Evolutionary conservation across 495 filamentous ascomycete species (phyloP).

Genomic region (Xylaria flabelliformis): DNA sequence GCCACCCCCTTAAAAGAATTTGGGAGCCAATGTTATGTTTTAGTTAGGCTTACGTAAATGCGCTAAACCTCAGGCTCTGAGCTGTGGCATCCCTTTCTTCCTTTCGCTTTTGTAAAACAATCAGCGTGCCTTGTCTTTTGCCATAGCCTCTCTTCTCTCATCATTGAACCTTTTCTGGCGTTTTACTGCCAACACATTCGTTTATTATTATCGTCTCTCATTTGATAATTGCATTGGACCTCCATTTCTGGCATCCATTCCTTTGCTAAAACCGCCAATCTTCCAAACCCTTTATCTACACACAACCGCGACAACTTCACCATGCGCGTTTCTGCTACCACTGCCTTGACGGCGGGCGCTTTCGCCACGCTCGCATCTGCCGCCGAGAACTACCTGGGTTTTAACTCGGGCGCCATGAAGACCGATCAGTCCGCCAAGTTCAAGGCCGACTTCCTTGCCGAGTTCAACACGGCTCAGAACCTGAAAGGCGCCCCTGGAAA

Average conservation of each 20-base stretch:
- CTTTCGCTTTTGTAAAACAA: constrained; percentile 4
- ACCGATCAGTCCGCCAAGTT: constrained; percentile 56
- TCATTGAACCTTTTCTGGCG: constrained; percentile 21
- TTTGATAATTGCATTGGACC: constrained; percentile 7
- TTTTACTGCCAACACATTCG: constrained; percentile 17
- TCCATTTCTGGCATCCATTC: neutral
- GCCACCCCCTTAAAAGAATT: constrained; percentile 22
- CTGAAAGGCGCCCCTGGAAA: constrained; percentile 51
- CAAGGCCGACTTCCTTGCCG: constrained; percentile 51
- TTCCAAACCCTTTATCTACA: neutral
- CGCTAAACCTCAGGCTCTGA: neutral
- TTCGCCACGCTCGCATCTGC: constrained; percentile 43
- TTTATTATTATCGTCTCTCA: constrained; percentile 19
- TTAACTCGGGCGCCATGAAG: constrained; percentile 56
- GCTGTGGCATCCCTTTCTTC: constrained; percentile 1
- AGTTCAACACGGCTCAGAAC: constrained; percentile 54
- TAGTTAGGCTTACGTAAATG: constrained; percentile 6
- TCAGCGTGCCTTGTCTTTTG: constrained; percentile 4
- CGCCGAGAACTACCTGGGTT: constrained; percentile 48
- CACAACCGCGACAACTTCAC: neutral
- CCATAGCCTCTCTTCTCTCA: constrained; percentile 18
- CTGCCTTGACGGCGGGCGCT: constrained; percentile 37
- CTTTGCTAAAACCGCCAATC: neutral
- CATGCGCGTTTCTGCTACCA: constrained; percentile 26
- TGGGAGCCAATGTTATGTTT: constrained; percentile 6